These are phyloP conservation scores for Amaranthus tricolor DNA, from an alignment of 179 eudicot species.

Conservation along the genomic window DNA sequence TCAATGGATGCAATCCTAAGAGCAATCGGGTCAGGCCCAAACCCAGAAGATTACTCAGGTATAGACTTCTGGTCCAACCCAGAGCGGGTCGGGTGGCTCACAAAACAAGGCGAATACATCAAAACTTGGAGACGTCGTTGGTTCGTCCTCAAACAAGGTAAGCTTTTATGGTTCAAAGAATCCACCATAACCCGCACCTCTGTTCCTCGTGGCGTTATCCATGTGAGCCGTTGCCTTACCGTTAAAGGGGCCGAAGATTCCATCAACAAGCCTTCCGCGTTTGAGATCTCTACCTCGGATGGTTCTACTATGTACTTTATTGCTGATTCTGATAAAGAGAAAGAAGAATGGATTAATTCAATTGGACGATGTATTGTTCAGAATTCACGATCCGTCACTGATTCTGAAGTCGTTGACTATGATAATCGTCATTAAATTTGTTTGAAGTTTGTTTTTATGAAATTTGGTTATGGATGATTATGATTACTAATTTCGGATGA, in stretches of 20 bases:
- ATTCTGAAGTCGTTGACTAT: conserved; percentile 63
- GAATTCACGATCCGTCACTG: conserved; percentile 67
- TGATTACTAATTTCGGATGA: background rate
- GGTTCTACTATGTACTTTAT: conserved; percentile 64
- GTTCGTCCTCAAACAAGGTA: conserved; percentile 89
- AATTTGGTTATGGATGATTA: background rate
- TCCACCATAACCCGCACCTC: conserved; percentile 55
- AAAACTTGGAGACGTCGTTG: conserved; percentile 89
- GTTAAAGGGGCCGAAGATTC: conserved; percentile 83
- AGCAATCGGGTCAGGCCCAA: conserved; percentile 29
- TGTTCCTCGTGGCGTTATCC: conserved; percentile 72
- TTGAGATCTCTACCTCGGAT: conserved; percentile 51
- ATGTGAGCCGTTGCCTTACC: conserved; percentile 60
- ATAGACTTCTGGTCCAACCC: conserved; percentile 71
- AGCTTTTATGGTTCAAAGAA: conserved; percentile 80
- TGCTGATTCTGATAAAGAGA: conserved; percentile 80
- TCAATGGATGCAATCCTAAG: conserved; percentile 26
- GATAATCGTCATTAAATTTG: conserved; percentile 20
- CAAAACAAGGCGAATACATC: conserved; percentile 83
- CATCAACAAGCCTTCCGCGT: conserved; percentile 52
- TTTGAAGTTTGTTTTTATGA: too few relatives aligned
- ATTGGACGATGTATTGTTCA: conserved; percentile 81
- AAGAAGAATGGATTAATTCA: conserved; percentile 90
- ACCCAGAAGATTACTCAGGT: conserved; percentile 48
- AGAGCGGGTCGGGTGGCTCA: conserved; percentile 75